A percentile compares a stretch with the other conserved stretches of the same genome.
Conservation (phyloP, 305 asterid genomes). For the Fraxinus angustifolia region DNA sequence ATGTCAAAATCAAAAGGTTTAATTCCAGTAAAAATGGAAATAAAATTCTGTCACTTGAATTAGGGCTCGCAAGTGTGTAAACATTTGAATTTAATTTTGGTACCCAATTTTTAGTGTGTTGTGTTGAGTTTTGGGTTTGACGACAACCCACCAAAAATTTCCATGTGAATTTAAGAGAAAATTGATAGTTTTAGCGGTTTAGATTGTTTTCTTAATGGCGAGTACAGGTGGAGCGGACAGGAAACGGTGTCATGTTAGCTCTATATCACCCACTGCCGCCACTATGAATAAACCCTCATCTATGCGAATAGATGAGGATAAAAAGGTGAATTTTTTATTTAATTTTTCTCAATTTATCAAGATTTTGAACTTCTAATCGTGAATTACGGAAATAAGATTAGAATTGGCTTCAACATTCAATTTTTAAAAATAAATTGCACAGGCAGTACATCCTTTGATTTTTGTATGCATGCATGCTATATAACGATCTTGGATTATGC, state of each 20-base stretch:
- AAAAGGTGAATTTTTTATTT: neutral
- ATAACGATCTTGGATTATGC: neutral
- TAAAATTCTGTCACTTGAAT: neutral
- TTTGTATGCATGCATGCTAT: neutral
- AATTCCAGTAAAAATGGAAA: neutral
- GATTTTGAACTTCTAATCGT: neutral
- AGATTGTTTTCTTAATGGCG: neutral
- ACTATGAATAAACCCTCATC: neutral
- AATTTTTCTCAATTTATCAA: neutral
- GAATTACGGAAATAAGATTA: neutral
- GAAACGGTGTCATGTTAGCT: neutral
- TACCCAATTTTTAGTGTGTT: neutral
- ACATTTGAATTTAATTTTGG: neutral
- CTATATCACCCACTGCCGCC: neutral
- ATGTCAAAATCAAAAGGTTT: neutral
- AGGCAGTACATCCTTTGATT: neutral
- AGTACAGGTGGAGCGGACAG: neutral
- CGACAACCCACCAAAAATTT: neutral
- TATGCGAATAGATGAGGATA: neutral
- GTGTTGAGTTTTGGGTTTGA: neutral
- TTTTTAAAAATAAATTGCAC: neutral
- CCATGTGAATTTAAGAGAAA: neutral
- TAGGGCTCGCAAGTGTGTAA: neutral
- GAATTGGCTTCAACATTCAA: neutral
- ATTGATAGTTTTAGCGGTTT: neutral